Evolutionary conservation across 1,284 basidiomycete species (phyloP), one percentile per base, ranked within the genome.

Genomic region (Amylostereum areolatum): DNA sequence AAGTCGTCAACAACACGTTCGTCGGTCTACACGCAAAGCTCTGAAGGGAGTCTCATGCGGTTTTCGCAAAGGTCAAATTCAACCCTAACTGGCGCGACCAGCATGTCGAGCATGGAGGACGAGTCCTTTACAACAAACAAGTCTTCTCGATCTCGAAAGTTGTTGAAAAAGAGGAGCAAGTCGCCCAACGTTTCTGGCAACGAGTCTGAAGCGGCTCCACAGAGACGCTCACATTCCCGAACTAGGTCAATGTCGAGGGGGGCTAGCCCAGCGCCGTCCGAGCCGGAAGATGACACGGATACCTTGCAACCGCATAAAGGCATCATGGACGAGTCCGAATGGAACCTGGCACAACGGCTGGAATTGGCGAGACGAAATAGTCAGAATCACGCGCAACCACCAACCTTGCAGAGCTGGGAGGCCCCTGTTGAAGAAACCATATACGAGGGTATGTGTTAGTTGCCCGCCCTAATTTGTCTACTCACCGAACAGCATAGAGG

Each of bases 361-460:
- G 87, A 87, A 54, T 69, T 93, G 44, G 92, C 91, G 5, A 73
- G 88, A 53, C 76, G 78, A 54, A 94, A 94, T 63, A 91, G 89
- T 61, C 74, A 83, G 63, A 87, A 78, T 62, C 89, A 91, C 52
- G 73, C 71, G 12, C 73, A 74, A 43, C 69, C 70, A 45, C 53
- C 70, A 33, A 58, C 67, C 6, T 54, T 59, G 44, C 43, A 73
- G 49, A 57, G 66, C 6, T 58, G 74, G 54, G 77, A 80, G n/a
- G 62, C 62, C 18, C 72, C 76, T 3, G 59, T 75, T 9, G 81
- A 83, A 55, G 78, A 78, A 34, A 85, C 81, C 2, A 87, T 88
- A 52, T 88, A 85, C 56, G 87, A 89, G 78, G 83, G 87, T 83
- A 57, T 36, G 63, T 51, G 47, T 34, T 33, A 44, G 34, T 46